Evolutionary conservation across 129 eudicot species (phyloP).

Genomic region (Helichrysum umbraculigerum): DNA sequence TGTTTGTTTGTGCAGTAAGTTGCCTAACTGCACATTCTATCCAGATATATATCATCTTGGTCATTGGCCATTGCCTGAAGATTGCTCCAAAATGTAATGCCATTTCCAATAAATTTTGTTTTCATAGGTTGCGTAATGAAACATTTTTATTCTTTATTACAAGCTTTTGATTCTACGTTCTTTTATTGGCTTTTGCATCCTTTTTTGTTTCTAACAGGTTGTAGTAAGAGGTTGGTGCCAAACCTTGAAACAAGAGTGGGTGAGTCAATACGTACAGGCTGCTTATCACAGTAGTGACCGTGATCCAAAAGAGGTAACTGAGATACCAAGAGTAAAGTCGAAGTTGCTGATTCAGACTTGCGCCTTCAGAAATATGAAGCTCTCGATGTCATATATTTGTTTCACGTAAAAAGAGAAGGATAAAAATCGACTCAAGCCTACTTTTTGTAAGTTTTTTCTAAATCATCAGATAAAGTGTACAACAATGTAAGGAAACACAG

Average conservation of each 20-base stretch:
- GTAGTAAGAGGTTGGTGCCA: slow-evolving; percentile 84
- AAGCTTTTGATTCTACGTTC: background rate
- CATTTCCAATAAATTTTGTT: background rate
- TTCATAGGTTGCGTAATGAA: background rate
- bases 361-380: too few relatives aligned
- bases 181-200: background rate
- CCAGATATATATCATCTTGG: slow-evolving; percentile 94
- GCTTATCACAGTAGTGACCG: slow-evolving; percentile 50
- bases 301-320: slow-evolving; percentile 57
- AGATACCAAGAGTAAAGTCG: too few relatives aligned
- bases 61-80: slow-evolving; percentile 79
- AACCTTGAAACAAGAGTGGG: slow-evolving; percentile 83
- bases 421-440: too few relatives aligned
- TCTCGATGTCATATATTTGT: too few relatives aligned
- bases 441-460: too few relatives aligned
- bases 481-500: too few relatives aligned
- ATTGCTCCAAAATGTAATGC: slow-evolving; percentile 68
- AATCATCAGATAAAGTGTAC: too few relatives aligned
- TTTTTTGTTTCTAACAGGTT: slow-evolving; percentile 41
- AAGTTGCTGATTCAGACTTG: too few relatives aligned
- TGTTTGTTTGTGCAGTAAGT: too few relatives aligned
- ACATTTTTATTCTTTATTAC: background rate
- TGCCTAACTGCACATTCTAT: slow-evolving; percentile 28
- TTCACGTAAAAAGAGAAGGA: too few relatives aligned
- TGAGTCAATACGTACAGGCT: slow-evolving; percentile 60